Evolutionary conservation across 2,329 filamentous ascomycete species (phyloP).

Genomic region (Calonectria pauciramosa): DNA sequence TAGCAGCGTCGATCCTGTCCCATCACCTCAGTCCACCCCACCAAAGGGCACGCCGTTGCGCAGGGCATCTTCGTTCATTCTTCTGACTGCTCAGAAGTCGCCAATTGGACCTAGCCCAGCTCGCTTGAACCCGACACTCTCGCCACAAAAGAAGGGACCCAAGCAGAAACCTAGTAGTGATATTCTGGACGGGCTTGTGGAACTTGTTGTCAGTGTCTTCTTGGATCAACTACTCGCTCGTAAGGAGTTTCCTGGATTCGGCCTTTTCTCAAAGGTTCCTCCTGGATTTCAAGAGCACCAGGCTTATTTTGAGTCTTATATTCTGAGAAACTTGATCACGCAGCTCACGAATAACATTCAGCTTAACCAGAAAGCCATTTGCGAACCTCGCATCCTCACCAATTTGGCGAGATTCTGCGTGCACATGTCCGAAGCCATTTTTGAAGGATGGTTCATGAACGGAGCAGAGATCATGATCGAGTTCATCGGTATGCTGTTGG

Average conservation of each 20-base stretch:
- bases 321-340: constrained; percentile 81
- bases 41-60: constrained; percentile 74
- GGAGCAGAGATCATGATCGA: constrained; percentile 88
- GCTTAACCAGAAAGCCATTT: constrained; percentile 77
- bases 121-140: constrained; percentile 65
- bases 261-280: constrained; percentile 87
- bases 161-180: constrained; percentile 72
- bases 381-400: constrained; percentile 86
- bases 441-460: constrained; percentile 96
- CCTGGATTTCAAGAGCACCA: constrained; percentile 96
- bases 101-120: constrained; percentile 71
- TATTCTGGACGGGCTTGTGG: constrained; percentile 81
- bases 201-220: constrained; percentile 84
- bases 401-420: constrained; percentile 86
- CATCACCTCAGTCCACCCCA: constrained; percentile 61
- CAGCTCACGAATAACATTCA: constrained; percentile 79
- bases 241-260: constrained; percentile 92
- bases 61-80: constrained; percentile 90
- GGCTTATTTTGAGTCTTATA: constrained; percentile 93
- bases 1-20: constrained; percentile 67
- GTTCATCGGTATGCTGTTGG: constrained; percentile 86
- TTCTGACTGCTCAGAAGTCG: constrained; percentile 80
- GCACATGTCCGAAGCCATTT: constrained; percentile 90
- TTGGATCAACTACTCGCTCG: constrained; percentile 86
- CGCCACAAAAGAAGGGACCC: constrained; percentile 59